phyloP scores from a whole-genome alignment of 2,329 filamentous ascomycete species.

The Paraconiothyrium brasiliense region DNA sequence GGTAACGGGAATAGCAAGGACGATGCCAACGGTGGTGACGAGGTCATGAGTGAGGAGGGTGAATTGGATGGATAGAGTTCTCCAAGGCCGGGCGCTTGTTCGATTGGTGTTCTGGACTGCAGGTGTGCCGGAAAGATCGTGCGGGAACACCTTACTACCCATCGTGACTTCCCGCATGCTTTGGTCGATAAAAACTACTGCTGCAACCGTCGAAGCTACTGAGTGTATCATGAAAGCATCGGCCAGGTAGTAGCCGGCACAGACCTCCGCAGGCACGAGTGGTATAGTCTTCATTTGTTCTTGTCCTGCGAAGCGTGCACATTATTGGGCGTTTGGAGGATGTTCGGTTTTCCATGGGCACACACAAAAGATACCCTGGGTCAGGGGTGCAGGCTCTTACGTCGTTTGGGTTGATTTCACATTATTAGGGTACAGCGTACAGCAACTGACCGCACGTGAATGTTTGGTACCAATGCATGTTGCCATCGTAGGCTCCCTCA shows the following conservation, averaged over 20 bases:
- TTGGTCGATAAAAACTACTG: not conserved
- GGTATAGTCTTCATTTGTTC: not conserved
- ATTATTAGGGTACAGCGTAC: not conserved
- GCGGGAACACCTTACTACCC: not conserved
- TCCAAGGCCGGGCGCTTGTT: not conserved
- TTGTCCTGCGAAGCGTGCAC: slow-evolving; percentile 1
- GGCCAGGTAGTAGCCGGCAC: not conserved
- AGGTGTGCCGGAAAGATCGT: not conserved
- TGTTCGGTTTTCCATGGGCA: not conserved
- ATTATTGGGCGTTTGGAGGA: slow-evolving; percentile 5
- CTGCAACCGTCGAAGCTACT: not conserved
- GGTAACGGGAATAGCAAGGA: slow-evolving; percentile 26
- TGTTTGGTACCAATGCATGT: not conserved
- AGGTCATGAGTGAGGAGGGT: slow-evolving; percentile 56
- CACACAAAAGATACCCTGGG: slow-evolving; percentile 26
- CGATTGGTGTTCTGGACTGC: not conserved
- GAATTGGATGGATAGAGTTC: slow-evolving; percentile 55
- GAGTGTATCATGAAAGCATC: not conserved
- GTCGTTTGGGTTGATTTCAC: not conserved
- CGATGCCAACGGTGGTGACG: slow-evolving; percentile 36
- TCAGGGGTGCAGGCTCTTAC: slow-evolving; percentile 10
- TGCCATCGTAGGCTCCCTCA: not conserved
- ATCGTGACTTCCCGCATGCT: too few relatives aligned
- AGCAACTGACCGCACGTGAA: not conserved
- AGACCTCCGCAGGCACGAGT: not conserved